These are phyloP conservation scores for Linum tenue DNA, from an alignment of 345 rosid genomes.

Conservation along the genomic window DNA sequence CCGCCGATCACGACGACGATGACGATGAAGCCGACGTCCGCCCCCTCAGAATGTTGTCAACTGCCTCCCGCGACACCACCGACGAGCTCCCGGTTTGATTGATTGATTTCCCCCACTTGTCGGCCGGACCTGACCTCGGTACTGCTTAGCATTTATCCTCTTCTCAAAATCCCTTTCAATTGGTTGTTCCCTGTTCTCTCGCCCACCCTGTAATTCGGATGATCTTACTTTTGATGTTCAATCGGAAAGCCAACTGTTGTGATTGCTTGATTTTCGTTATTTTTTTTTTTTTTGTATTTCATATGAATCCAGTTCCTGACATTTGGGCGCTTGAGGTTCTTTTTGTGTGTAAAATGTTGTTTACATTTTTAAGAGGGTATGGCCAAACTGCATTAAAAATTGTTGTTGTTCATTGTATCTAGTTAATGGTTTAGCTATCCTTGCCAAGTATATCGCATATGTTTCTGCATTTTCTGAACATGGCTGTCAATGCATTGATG, in stretches of 20 bases:
- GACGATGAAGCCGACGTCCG: constrained; percentile 31
- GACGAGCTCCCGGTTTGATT: constrained; percentile 21
- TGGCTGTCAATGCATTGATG: background rate
- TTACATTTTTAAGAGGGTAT: background rate
- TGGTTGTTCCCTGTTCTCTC: background rate
- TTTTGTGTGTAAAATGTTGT: background rate
- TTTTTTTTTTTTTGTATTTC: background rate
- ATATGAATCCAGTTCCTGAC: background rate
- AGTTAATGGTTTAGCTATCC: background rate
- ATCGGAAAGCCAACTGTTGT: background rate
- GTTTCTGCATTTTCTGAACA: background rate
- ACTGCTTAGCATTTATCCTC: background rate
- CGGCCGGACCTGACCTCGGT: background rate
- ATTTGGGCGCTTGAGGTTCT: background rate
- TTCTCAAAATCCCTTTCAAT: no score
- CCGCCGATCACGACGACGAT: constrained; percentile 60
- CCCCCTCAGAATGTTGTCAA: constrained; percentile 35
- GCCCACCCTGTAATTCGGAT: background rate
- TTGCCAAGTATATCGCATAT: background rate
- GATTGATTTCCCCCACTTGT: no score
- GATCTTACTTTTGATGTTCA: background rate
- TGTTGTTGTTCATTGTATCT: background rate
- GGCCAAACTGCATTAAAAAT: background rate
- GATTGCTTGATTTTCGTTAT: background rate
- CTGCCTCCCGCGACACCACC: constrained; percentile 18